Evolutionary conservation across 176 grass and related monocot genomes (phyloP).

Genomic region (Zea luxurians): DNA sequence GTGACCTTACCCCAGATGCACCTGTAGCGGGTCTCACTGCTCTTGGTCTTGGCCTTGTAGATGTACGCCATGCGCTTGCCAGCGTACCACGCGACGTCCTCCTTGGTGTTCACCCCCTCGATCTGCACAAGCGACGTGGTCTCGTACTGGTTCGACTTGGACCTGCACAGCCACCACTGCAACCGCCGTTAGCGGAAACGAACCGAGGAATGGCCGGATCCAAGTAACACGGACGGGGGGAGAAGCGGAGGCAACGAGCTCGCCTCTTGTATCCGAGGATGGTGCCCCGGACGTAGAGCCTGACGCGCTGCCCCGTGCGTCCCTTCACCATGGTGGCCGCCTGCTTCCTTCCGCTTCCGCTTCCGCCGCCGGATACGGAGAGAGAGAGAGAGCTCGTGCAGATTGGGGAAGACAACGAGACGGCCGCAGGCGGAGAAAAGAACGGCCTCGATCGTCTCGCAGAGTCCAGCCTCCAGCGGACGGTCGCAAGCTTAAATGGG

Average conservation of each 20-base stretch:
- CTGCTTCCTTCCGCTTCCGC: conserved; percentile 19
- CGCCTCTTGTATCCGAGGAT: conserved; percentile 87
- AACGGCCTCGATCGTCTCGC: not conserved
- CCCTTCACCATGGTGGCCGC: conserved; percentile 57
- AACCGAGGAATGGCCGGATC: conserved; percentile 26
- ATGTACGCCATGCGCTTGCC: conserved; percentile 80
- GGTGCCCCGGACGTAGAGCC: conserved; percentile 78
- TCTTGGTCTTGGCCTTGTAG: conserved; percentile 47
- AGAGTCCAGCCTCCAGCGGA: not conserved
- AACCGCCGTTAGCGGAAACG: not conserved
- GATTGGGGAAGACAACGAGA: not conserved
- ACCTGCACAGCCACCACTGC: conserved; percentile 35
- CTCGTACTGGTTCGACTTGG: conserved; percentile 87
- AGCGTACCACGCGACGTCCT: conserved; percentile 71
- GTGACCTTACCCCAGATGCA: conserved; percentile 89
- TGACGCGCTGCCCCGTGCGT: conserved; percentile 51
- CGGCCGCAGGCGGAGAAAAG: not conserved
- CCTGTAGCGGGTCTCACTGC: conserved; percentile 46
- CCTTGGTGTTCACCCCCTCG: conserved; percentile 81
- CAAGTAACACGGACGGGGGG: not conserved
- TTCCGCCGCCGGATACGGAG: conserved; percentile 29
- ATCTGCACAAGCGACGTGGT: conserved; percentile 78
- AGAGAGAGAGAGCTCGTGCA: conserved; percentile 6
- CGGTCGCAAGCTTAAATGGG: not conserved
- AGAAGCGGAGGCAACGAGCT: not conserved